Evolutionary conservation across 2,329 filamentous ascomycete species (phyloP), one percentile per base, ranked within the genome.

Genomic region (Alternaria arbusti): DNA sequence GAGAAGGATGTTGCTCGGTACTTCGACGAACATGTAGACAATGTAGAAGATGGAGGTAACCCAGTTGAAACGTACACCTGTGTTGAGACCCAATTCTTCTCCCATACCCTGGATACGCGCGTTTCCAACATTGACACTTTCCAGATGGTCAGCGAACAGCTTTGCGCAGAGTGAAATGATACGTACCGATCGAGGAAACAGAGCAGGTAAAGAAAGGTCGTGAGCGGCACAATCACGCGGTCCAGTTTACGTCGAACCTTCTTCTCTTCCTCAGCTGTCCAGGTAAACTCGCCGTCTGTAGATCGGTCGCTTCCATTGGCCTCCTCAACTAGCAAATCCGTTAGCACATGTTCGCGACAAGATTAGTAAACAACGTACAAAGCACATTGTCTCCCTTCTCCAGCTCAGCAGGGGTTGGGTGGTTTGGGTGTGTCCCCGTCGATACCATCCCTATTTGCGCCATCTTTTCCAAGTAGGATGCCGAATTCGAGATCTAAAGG

Each of bases 11-110:
- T 88, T 87, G 72, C 83, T 85, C 3, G 86, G 86, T 0, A 88
- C 81, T 70, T 88, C 86, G 62, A 87, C 80, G 26, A 85, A 75
- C 56, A 87, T 80, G 75, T 88, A 88, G 59, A 85, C 73, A 63
- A 88, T 84, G 77, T 87, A 88, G 79, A 88, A 87, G 62, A 87
- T 83, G 55, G 86, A 87, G 1, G 87, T 83, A 0, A 85, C 84
- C 81, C 85, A 86, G 72, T 88, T 88, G 81, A 87, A 88, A 12
- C 82, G 82, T 54, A 82, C 78, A n/a, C 84, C 82, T 12, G 9
- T 25, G 20, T 74, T 67, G 23, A 88, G 81, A 5, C 83, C 65
- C 3, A 88, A 77, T 28, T 88, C 86, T 12, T 75, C 70, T 1
- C 68, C 76, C 80, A 88, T 81, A 17, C 86, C 86, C 63, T 86